Percentiles rank a stretch among this genome's conserved stretches.
phyloP scores from a whole-genome alignment of 225 moss, liverwort and hornwort species.

The Sphagnum contortum region DNA sequence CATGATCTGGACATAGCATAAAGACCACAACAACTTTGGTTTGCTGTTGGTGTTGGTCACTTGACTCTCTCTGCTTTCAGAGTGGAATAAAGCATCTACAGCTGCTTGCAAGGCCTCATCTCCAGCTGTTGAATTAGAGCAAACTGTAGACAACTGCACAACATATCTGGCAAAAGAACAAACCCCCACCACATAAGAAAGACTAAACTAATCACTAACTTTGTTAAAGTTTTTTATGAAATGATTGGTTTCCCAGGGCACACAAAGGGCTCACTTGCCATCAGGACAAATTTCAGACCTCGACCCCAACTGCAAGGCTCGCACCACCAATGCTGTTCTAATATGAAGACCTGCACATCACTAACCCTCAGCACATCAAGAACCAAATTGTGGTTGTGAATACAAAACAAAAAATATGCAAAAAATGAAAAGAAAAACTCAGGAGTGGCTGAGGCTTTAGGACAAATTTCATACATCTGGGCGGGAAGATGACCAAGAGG shows the following conservation, averaged over 20 bases:
- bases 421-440: too few relatives aligned
- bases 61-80: conserved; percentile 1
- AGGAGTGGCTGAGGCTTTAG: too few relatives aligned
- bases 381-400: too few relatives aligned
- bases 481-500: conserved; percentile 78
- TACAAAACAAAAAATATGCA: too few relatives aligned
- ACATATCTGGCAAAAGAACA: conserved; percentile 33
- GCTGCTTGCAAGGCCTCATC: conserved; percentile 29
- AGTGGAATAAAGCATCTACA: conserved; percentile 24
- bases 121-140: conserved; percentile 21
- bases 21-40: conserved; percentile 44
- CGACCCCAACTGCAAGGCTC: conserved; percentile 84
- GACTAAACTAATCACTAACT: too few relatives aligned
- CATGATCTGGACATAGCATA: conserved; percentile 26
- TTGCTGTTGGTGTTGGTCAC: conserved; percentile 5
- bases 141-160: conserved; percentile 60
- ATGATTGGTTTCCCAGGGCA: too few relatives aligned
- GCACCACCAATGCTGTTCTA: conserved; percentile 48
- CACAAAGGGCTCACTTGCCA: conserved; percentile 53
- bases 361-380: too few relatives aligned
- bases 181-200: neutral
- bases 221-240: too few relatives aligned
- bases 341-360: conserved; percentile 49
- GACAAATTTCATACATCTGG: conserved; percentile 47
- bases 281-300: conserved; percentile 79